Base-by-base conservation (phyloP, 768 basidiomycete species). In the Boletus coccyginus region DNA sequence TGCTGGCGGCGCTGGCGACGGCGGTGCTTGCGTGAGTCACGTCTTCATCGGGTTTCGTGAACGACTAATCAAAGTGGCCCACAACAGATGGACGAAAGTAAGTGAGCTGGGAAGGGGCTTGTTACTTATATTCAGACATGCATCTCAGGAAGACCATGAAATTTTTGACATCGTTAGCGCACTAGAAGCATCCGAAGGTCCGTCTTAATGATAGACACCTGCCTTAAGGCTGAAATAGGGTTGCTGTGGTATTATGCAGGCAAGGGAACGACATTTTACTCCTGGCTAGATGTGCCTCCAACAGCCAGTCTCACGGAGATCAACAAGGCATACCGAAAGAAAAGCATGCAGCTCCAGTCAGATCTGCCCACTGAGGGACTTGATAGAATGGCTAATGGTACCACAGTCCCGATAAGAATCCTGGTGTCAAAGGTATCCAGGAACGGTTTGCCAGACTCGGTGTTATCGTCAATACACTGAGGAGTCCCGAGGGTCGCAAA, bases 251-350 rank as follows among this genome's bases (percentile, higher is more conserved):
- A 21, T 35, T 38, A 38, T 46, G 3, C 63, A 86, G 87, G 88
- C 58, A 94, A 90, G 68, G 92, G 88, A 33, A 92, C 89, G n/a
- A 91, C 86, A 0, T 99, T 98, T 75, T 99, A 99, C 76, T 92
- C 92, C 12, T 96, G 90, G 86, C 76, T 99, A 43, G 88, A 90
- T 55, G 82, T 97, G 1, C 76, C 91, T 3, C 73, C 85, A 5
- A 84, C 86, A 0, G 95, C 94, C 1, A 76, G 84, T 16, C 82
- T 84, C 7, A 59, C 79, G 29, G 92, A 96, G 59, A 92, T 98
- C 62, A 82, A 81, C 48, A 92, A 89, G 70, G 93, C 95, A 5
- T 98, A 97, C 75, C 78, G 94, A 62, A 97, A 87, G 73, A 87
- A 92, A 74, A 94, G 93, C 67, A 83, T 97, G 66, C 78, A 83